Conservation (phyloP, 2,329 filamentous ascomycete species). For the Exophiala bonariae region DNA sequence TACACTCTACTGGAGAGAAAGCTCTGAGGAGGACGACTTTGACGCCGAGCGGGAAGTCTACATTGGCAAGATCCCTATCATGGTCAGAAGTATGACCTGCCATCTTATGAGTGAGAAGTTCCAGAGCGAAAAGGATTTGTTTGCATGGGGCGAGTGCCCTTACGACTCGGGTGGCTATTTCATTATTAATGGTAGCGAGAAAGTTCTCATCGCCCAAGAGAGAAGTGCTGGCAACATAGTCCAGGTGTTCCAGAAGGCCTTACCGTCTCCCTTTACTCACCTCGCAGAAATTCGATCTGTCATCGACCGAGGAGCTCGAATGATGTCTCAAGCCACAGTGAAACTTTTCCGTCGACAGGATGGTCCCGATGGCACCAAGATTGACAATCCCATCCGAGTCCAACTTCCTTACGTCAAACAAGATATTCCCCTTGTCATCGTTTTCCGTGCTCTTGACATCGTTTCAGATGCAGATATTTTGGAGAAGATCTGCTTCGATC, state of each 20-base stretch:
- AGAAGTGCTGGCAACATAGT: conserved; percentile 97
- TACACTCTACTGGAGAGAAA: conserved; percentile 31
- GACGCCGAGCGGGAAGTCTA: conserved; percentile 72
- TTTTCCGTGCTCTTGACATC: conserved; percentile 92
- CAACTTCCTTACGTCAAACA: conserved; percentile 91
- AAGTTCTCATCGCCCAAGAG: conserved; percentile 96
- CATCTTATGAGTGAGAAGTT: conserved; percentile 55
- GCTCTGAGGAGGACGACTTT: conserved; percentile 50
- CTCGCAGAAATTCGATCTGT: conserved; percentile 95
- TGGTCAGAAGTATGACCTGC: conserved; percentile 97
- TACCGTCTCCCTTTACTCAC: conserved; percentile 87
- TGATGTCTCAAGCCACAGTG: conserved; percentile 89
- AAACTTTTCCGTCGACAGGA: conserved; percentile 88
- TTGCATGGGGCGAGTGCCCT: conserved; percentile 91
- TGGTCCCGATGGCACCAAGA: conserved; percentile 49
- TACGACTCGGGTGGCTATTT: conserved; percentile 99
- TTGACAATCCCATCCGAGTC: conserved; percentile 64
- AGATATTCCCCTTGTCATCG: conserved; percentile 90
- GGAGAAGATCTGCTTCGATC: conserved; percentile 95
- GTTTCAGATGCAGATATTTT: conserved; percentile 98
- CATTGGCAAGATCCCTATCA: conserved; percentile 93
- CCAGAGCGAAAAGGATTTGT: conserved; percentile 75
- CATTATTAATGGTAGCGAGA: conserved; percentile 98
- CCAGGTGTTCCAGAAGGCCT: conserved; percentile 97
- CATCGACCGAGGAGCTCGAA: conserved; percentile 89